A percentile compares a stretch with the other conserved stretches of the same genome.
These are phyloP conservation scores for Fusarium nematophilum DNA, from an alignment of 2,329 filamentous ascomycete genomes.

Conservation along the genomic window DNA sequence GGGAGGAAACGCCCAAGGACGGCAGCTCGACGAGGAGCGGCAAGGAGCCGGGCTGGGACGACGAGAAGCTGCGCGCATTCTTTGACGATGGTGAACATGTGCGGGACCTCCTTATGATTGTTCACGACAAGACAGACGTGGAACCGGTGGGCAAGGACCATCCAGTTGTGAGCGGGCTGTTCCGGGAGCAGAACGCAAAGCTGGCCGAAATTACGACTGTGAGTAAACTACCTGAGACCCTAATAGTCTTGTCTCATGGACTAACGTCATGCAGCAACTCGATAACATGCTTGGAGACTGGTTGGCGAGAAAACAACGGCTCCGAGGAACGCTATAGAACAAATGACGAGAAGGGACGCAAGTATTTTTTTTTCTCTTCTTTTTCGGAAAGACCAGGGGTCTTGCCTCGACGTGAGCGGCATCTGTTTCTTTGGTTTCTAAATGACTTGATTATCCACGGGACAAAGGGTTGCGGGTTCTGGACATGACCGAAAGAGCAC, in stretches of 20 bases:
- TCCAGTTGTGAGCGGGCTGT: slow-evolving; percentile 82
- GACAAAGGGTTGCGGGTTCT: slow-evolving; percentile 39
- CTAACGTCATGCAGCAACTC: slow-evolving; percentile 69
- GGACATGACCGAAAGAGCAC: slow-evolving; percentile 38
- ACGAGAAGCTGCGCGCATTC: slow-evolving; percentile 85
- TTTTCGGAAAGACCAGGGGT: slow-evolving; percentile 15
- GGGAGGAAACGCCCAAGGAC: slow-evolving; percentile 53
- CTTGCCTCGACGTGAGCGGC: slow-evolving; percentile 24
- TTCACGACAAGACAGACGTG: slow-evolving; percentile 91
- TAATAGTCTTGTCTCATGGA: background rate
- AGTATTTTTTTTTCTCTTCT: no score
- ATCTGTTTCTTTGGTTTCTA: slow-evolving; percentile 40
- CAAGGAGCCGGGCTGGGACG: slow-evolving; percentile 78
- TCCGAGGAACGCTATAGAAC: slow-evolving; percentile 60
- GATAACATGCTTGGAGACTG: slow-evolving; percentile 88
- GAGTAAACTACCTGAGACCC: slow-evolving; percentile 46
- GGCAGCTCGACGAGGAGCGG: slow-evolving; percentile 50
- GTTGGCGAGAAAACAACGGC: slow-evolving; percentile 77
- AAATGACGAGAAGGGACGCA: background rate
- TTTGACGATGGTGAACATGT: slow-evolving; percentile 92
- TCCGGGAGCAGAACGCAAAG: slow-evolving; percentile 87
- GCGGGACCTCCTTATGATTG: slow-evolving; percentile 87
- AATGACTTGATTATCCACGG: slow-evolving; percentile 44
- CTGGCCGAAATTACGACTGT: slow-evolving; percentile 86
- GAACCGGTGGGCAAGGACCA: slow-evolving; percentile 85